These are phyloP conservation scores for Fusarium pseudoanthophilum DNA, from an alignment of 2,329 filamentous ascomycete genomes.

Conservation along the genomic window DNA sequence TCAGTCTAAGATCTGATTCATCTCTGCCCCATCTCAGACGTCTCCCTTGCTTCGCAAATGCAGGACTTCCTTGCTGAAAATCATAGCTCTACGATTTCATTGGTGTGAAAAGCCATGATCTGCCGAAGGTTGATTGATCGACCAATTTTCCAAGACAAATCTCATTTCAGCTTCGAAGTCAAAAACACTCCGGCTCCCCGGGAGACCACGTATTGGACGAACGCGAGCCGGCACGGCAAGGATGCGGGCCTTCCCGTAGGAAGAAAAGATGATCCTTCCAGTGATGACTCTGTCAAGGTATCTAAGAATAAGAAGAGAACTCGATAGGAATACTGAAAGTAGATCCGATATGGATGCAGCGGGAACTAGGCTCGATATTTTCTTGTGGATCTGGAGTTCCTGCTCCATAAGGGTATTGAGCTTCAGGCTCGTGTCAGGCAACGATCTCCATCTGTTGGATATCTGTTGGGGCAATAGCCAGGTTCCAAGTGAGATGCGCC, in stretches of 20 bases:
- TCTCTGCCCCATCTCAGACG: neutral
- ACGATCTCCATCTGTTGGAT: neutral
- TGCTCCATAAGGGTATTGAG: too few species aligned
- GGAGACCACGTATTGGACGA: neutral
- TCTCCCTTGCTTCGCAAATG: neutral
- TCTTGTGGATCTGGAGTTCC: too few species aligned
- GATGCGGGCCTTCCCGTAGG: neutral
- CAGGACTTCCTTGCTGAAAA: neutral
- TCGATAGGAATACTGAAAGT: too few species aligned
- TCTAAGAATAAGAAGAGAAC: too few species aligned
- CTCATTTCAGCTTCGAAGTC: neutral
- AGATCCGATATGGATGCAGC: rapidly evolving
- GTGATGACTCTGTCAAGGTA: neutral
- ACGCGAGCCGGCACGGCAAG: neutral
- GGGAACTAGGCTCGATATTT: neutral
- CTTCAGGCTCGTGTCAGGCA: neutral
- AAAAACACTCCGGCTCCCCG: neutral
- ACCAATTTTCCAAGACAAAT: neutral
- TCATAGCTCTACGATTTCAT: neutral
- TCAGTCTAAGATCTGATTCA: too few species aligned
- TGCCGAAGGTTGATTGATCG: neutral
- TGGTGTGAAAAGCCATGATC: neutral
- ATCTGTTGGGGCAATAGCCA: neutral
- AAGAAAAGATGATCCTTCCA: neutral
- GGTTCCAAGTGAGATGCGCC: too few species aligned